These are phyloP conservation scores for Phytophthora kernoviae DNA, from an alignment of 352 stramenopile species.

Conservation along the genomic window DNA sequence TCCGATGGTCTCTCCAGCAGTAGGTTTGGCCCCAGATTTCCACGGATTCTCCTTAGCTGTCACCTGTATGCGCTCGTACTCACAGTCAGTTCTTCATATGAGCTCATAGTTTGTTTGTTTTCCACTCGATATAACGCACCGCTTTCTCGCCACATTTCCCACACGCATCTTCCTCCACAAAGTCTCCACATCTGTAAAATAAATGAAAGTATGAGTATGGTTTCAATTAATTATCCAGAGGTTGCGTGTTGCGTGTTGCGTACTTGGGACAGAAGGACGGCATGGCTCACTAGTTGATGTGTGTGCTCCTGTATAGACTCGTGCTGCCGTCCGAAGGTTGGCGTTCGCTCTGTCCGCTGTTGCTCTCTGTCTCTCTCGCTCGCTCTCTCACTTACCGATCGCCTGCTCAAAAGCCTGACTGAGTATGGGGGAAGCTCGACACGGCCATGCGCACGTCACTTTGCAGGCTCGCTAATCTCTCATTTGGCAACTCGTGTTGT, in stretches of 20 bases:
- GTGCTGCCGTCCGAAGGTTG: not conserved
- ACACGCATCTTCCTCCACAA: slow-evolving; percentile 54
- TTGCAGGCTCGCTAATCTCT: slow-evolving; percentile 12
- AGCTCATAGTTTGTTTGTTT: no score
- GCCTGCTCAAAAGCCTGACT: slow-evolving; percentile 15
- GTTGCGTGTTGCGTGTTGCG: slow-evolving; percentile 4
- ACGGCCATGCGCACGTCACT: slow-evolving; percentile 25
- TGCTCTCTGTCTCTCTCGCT: no score
- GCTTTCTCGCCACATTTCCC: slow-evolving; percentile 65
- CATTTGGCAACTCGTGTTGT: slow-evolving; percentile 1
- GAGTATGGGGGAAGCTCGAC: slow-evolving; percentile 6
- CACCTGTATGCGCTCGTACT: slow-evolving; percentile 34
- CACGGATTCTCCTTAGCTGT: slow-evolving; percentile 51
- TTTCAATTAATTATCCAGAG: not conserved
- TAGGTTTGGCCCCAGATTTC: slow-evolving; percentile 52
- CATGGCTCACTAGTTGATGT: slow-evolving; percentile 38
- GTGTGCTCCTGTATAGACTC: not conserved
- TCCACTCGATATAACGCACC: slow-evolving; percentile 38
- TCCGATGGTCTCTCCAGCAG: slow-evolving; percentile 41
- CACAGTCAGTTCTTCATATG: not conserved
- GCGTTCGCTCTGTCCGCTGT: not conserved
- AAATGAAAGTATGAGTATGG: slow-evolving; percentile 2
- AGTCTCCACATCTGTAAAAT: slow-evolving; percentile 59
- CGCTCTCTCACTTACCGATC: slow-evolving; percentile 1
- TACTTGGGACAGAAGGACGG: slow-evolving; percentile 75